Evolutionary conservation across 352 stramenopile species (phyloP), one percentile per base, ranked within the genome.

Genomic region (Globisporangium polare): DNA sequence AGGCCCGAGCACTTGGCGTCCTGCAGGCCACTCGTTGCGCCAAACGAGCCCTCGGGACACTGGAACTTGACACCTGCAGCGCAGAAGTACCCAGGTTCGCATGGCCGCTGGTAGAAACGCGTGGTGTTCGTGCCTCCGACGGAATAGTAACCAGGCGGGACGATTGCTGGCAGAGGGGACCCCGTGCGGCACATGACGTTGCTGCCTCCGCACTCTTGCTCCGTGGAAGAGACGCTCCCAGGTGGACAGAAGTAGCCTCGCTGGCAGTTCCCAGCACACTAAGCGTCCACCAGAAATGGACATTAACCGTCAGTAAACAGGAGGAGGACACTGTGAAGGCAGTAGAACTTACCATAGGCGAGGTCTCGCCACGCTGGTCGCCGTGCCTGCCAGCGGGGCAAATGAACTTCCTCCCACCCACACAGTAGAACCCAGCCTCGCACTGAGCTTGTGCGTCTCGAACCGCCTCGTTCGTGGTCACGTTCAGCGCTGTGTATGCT

Each of bases 11-110:
- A 96, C 8, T 12, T 26, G 10, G 78, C 1, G 22, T 71, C 71
- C 4, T 58, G 58, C 5, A 95, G 66, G 0, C 72, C 74, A 13
- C 31, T 62, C 0, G 53, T 70, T n/a, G 73, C 69, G 26, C 90
- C 90, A 29, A 78, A 97, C 1, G 74, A 86, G 9, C 89, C 89
- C 9, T 73, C 68, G 8, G 88, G 83, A 43, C 89, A 97, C 50
- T 91, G 69, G 20, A 75, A 80, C 55, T 80, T 79, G 54, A 87
- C 45, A 7, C 85, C 87, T n/a, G 73, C 53, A 2, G 73, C 37
- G 65, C 88, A 97, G 51, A 85, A 97, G 56, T 78, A 86, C 12
- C 88, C 86, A 35, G 66, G 62, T n/a, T 89, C 77, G 39, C 90
- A 97, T 26, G 73, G 60, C 9, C 56, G 60, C 69, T 94, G 75